Base-by-base conservation (phyloP, 352 stramenopile species). In the Phytophthora melonis region DNA sequence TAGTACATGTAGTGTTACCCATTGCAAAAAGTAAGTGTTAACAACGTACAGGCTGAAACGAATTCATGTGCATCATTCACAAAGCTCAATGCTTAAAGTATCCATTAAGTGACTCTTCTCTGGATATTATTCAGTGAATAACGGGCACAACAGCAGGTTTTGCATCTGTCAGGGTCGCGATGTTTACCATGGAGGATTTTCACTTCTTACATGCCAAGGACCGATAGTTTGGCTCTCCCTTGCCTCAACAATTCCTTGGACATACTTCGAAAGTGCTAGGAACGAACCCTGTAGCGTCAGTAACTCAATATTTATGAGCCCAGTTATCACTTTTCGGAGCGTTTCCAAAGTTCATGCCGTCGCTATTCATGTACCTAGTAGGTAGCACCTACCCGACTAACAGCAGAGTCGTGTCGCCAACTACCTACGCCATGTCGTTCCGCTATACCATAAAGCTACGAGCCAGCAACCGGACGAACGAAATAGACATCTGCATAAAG, bases 81-180 rank as follows among this genome's bases (percentile, higher is more conserved):
- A 8, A 6, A 34, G 30, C 30, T 34, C 30, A 10, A 1, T 34
- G 39, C 39, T 45, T 5, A 45, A 45, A 45, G 39, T n/a, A 45
- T n/a, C 39, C 39, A 45, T 45, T 23, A 0, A 18, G 43, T 18
- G n/a, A 10, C 43, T 10, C 41, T 16, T 10, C 41, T 18, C 43
- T 8, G 43, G 43, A 50, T 23, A 50, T 50, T 50, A 50, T 50
- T 50, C 43, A 50, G 43, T 50, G 43, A 50, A 50, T 50, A 50
- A 50, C 49, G 49, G 21, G 49, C 21, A 39, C 23, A 63, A 55
- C 58, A 54, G 21, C 57, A 63, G 57, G 16, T 39, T 7, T 27
- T 54, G 32, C 39, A 63, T 10, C 27, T 63, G 39, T 41, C 23
- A 16, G 14, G 11, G 43, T 3, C 7, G 16, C 43, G 7, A 50